Evolutionary conservation across 495 filamentous ascomycete species (phyloP), one percentile per base, ranked within the genome.

Genomic region (Penicillium arizonense): DNA sequence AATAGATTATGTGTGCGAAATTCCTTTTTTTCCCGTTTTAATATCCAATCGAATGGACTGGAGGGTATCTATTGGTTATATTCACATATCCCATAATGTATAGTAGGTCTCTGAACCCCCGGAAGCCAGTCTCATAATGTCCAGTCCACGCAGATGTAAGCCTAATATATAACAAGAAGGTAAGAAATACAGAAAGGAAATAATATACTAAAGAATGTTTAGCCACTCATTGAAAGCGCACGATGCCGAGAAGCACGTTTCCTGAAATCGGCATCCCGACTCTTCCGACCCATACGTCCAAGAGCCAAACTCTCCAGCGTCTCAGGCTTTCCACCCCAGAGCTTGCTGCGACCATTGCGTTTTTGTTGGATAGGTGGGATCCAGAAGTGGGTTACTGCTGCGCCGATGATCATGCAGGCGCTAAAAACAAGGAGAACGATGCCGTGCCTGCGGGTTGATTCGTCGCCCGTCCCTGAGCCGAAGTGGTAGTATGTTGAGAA

Each of bases 401-500:
- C 73, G 8, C 76, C 76, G n/a, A 77, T 24, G 7, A 78, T 53
- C 76, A 79, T 79, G 23, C 72, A 77, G 6, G 57, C 70, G 47
- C 69, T 70, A 50, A 79, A 77, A 37, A 79, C 65, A 32, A 76
- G 70, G 38, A 76, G 57, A 38, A 77, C 68, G 54, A 67, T 72
- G 44, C 74, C 73, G 53, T 76, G 71, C 32, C 66, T 73, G 37
- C 61, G 57, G 16, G 68, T 75, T 13, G 64, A 64, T 11, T 58
- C 46, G n/a, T 60, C 42, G n/a, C 65, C 68, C 5, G 62, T 57
- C 1, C 59, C 65, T 1, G 62, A 51, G 38, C 70, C 67, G 50
- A 77, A 75, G 16, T 61, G 70, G 45, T 75, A 76, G 58, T 76
- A 74, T 2, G 67, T 68, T 14, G 79, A 76, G 57, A 83, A 71